Evolutionary conservation across 106 monocot genomes (phyloP).

Genomic region (Agapanthus africanus): DNA sequence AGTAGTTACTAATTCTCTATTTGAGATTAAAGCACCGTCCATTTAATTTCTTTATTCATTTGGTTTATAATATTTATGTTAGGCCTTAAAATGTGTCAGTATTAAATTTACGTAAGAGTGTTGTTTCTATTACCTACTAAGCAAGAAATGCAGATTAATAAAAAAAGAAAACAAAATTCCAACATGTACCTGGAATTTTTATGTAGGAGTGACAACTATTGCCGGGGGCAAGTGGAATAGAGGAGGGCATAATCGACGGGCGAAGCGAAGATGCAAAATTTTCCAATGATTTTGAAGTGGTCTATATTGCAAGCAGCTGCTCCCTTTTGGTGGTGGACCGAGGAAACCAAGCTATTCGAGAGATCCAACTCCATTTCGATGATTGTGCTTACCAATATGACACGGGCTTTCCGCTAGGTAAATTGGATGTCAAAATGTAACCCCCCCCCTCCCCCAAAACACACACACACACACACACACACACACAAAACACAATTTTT

Average conservation of each 20-base stretch:
- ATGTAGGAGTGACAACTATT: constrained; percentile 81
- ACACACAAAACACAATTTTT: too few species aligned
- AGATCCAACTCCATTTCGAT: constrained; percentile 83
- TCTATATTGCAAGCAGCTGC: constrained; percentile 85
- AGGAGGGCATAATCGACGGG: constrained; percentile 73
- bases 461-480: too few species aligned
- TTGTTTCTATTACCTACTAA: too few species aligned
- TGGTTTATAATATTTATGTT: too few species aligned
- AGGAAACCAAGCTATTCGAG: constrained; percentile 84
- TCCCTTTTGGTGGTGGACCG: constrained; percentile 86
- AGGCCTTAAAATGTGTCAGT: too few species aligned
- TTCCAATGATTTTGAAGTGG: constrained; percentile 88
- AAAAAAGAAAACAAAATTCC: background rate
- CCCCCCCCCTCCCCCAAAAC: too few species aligned
- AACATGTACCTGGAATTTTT: constrained; percentile 4
- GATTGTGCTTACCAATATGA: constrained; percentile 89
- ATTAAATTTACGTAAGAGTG: too few species aligned
- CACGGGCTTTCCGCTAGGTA: constrained; percentile 75
- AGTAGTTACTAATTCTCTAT: too few species aligned
- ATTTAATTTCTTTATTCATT: too few species aligned
- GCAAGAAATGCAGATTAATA: background rate
- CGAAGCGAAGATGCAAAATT: constrained; percentile 89
- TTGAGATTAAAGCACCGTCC: too few species aligned
- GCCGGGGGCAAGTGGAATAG: constrained; percentile 78
- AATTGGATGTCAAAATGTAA: too few species aligned